These are phyloP conservation scores for Zea mays DNA, from an alignment of 176 grass and related monocot genomes.

Conservation along the genomic window DNA sequence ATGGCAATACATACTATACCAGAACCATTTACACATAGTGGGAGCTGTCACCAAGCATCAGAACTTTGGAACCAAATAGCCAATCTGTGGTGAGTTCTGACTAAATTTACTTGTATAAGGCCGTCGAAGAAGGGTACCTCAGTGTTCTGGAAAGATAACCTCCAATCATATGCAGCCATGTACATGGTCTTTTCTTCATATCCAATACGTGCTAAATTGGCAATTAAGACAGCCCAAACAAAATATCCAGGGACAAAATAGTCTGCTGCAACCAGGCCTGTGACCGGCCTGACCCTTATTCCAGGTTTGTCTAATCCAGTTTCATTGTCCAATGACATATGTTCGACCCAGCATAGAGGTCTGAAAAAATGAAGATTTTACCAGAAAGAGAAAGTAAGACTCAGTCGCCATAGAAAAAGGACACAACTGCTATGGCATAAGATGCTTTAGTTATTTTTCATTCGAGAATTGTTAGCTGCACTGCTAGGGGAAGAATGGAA, in stretches of 20 bases:
- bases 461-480: background rate
- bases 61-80: slow-evolving; percentile 3
- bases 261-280: slow-evolving; percentile 92
- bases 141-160: slow-evolving; percentile 95
- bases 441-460: background rate
- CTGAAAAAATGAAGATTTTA: slow-evolving; percentile 51
- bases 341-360: slow-evolving; percentile 95
- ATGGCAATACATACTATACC: slow-evolving; percentile 10
- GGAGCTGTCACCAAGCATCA: slow-evolving; percentile 16
- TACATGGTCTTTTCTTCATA: slow-evolving; percentile 99
- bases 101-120: slow-evolving; percentile 16
- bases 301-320: slow-evolving; percentile 92
- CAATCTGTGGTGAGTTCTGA: background rate
- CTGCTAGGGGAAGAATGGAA: background rate
- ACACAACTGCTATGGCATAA: background rate
- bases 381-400: slow-evolving; percentile 13
- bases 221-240: slow-evolving; percentile 99
- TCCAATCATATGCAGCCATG: slow-evolving; percentile 99
- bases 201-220: slow-evolving; percentile 93
- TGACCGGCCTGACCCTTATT: slow-evolving; percentile 85
- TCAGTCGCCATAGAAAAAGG: slow-evolving; percentile 11
- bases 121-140: slow-evolving; percentile 61
- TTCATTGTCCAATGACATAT: slow-evolving; percentile 99
- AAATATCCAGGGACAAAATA: slow-evolving; percentile 99
- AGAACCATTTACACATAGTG: background rate